phyloP scores from a whole-genome alignment of 208 protist genomes.

The Acanthamoeba lenticulata region DNA sequence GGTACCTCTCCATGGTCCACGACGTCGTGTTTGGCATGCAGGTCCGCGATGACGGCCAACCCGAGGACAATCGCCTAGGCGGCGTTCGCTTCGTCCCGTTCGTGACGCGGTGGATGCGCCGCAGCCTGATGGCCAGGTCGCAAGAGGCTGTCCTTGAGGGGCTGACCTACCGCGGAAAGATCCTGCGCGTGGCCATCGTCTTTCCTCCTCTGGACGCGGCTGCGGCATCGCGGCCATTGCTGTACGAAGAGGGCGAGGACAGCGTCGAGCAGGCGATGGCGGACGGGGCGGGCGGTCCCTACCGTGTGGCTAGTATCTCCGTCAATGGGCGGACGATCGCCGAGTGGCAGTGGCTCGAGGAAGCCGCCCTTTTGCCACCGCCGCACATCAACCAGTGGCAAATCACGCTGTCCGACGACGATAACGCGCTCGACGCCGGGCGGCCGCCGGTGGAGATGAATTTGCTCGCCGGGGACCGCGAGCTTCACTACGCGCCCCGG shows the following conservation, averaged over 20 bases:
- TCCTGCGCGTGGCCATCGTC: background rate
- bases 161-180: background rate
- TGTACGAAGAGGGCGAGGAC: background rate
- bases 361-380: background rate
- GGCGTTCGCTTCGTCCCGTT: background rate
- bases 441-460: background rate
- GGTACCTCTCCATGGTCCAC: background rate
- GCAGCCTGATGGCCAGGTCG: background rate
- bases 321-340: background rate
- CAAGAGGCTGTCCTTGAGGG: background rate
- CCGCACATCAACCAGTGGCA: background rate
- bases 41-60: background rate
- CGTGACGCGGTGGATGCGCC: background rate
- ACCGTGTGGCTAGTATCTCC: background rate
- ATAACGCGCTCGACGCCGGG: background rate
- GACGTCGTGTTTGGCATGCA: background rate
- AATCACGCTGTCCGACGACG: background rate
- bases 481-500: background rate
- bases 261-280: background rate
- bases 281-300: background rate
- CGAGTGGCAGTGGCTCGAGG: background rate
- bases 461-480: background rate
- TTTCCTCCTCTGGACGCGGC: background rate
- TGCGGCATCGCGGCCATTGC: background rate
- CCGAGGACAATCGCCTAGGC: no score